Conservation (phyloP, 768 basidiomycete genomes). For the Neoboletus magnificus region DNA sequence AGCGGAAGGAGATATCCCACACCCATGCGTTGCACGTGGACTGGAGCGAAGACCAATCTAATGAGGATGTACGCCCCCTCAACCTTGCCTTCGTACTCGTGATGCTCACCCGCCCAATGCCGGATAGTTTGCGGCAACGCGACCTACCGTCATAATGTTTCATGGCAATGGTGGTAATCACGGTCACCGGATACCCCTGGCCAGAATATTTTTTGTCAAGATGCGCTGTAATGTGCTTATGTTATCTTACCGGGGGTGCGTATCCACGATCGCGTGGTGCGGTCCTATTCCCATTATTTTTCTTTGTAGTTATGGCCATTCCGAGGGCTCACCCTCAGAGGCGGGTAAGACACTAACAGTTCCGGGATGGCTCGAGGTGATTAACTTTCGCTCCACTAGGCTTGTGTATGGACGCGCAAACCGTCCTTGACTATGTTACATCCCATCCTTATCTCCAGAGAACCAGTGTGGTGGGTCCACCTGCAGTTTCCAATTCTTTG, state of each 20-base stretch:
- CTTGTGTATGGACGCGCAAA: conserved; percentile 81
- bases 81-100: neutral
- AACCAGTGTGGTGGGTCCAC: conserved; percentile 59
- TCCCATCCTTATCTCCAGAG: conserved; percentile 59
- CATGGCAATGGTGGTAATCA: conserved; percentile 88
- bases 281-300: neutral
- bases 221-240: conserved; percentile 94
- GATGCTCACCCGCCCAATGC: neutral
- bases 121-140: conserved; percentile 40
- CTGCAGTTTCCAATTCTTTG: neutral
- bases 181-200: conserved; percentile 89
- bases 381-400: conserved; percentile 38
- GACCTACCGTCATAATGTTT: conserved; percentile 91
- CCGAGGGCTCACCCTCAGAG: conserved; percentile 85
- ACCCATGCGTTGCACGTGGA: conserved; percentile 34
- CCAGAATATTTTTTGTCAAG: conserved; percentile 72
- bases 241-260: conserved; percentile 89
- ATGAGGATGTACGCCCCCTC: conserved; percentile 53
- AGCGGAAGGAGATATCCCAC: conserved; percentile 47
- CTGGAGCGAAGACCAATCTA: conserved; percentile 38
- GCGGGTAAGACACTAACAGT: conserved; percentile 47
- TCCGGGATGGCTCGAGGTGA: neutral
- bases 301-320: conserved; percentile 71
- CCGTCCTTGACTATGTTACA: conserved; percentile 70
- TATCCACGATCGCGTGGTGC: neutral